phyloP scores from a whole-genome alignment of 2,329 filamentous ascomycete genomes.

The Waltergamsia citrina region DNA sequence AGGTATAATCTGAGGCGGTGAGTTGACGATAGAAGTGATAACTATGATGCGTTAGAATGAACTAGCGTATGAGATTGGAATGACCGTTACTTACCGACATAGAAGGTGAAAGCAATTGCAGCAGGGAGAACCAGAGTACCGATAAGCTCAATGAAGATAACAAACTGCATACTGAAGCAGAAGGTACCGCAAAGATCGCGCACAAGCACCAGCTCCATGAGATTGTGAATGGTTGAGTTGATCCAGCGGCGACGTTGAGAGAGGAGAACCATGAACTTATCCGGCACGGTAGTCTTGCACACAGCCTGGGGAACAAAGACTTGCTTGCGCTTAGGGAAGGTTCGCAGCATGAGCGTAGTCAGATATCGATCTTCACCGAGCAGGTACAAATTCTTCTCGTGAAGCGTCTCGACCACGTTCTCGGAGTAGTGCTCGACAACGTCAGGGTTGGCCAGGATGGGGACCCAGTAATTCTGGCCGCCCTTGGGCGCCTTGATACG shows the following conservation, averaged over 20 bases:
- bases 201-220: constrained; percentile 95
- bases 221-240: constrained; percentile 96
- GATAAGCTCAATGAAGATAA: constrained; percentile 89
- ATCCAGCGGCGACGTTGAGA: constrained; percentile 98
- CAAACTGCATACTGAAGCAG: constrained; percentile 99
- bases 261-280: constrained; percentile 82
- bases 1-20: constrained; percentile 76
- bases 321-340: constrained; percentile 97
- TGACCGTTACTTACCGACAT: constrained; percentile 61
- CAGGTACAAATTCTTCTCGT: constrained; percentile 92
- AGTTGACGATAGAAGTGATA: constrained; percentile 72
- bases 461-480: constrained; percentile 98
- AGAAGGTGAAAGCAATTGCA: constrained; percentile 94
- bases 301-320: constrained; percentile 97
- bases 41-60: constrained; percentile 31
- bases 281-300: constrained; percentile 96
- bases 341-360: constrained; percentile 95
- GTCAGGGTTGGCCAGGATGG: constrained; percentile 95
- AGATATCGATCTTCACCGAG: constrained; percentile 92
- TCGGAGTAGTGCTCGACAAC: constrained; percentile 99
- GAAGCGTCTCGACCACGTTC: constrained; percentile 95
- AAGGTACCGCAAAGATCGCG: constrained; percentile 96
- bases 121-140: constrained; percentile 92
- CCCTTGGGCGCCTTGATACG: constrained; percentile 98
- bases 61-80: neutral